These are phyloP conservation scores for Chlorociboria aeruginascens DNA, from an alignment of 495 filamentous ascomycete species.

Conservation along the genomic window DNA sequence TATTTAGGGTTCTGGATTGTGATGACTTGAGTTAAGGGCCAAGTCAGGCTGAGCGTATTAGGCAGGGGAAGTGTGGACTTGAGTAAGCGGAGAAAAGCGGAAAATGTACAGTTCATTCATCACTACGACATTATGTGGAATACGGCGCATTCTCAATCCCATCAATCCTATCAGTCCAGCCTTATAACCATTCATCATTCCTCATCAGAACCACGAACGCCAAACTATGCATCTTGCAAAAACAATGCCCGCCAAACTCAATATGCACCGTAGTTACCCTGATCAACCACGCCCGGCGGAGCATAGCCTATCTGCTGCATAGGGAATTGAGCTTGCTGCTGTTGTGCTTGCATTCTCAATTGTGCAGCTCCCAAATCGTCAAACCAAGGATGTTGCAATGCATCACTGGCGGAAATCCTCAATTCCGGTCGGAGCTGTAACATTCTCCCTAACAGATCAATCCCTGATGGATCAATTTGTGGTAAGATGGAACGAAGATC, in stretches of 20 bases:
- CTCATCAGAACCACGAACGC: not conserved
- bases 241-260: conserved; percentile 2
- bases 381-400: conserved; percentile 87
- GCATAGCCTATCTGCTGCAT: conserved; percentile 17
- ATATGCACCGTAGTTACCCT: conserved; percentile 10
- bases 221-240: not conserved
- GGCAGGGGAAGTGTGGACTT: too few species aligned
- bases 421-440: conserved; percentile 88
- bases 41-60: too few species aligned
- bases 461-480: conserved; percentile 73
- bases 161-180: too few species aligned
- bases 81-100: too few species aligned
- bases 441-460: conserved; percentile 82
- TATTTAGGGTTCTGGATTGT: too few species aligned
- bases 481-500: conserved; percentile 75
- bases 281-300: conserved; percentile 7
- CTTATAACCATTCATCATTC: too few species aligned
- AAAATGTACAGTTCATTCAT: too few species aligned
- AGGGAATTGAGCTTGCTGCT: conserved; percentile 7
- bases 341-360: conserved; percentile 10
- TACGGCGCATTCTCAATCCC: too few species aligned
- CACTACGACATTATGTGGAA: too few species aligned
- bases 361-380: conserved; percentile 12
- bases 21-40: too few species aligned
- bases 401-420: conserved; percentile 73